Conservation (phyloP, 371 early-diverging fungal genomes). For the Globomyces sp. region DNA sequence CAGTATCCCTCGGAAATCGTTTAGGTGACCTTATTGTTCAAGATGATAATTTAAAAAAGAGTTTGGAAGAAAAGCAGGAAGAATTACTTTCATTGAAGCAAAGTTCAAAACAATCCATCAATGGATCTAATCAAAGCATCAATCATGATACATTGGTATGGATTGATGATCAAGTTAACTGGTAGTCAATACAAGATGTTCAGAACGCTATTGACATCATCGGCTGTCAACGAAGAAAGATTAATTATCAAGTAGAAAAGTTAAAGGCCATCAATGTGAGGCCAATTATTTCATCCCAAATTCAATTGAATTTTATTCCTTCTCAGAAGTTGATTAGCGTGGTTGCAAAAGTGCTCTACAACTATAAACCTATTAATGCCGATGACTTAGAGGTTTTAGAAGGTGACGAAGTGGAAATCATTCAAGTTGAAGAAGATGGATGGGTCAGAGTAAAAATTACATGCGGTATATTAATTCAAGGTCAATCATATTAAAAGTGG, state of each 20-base stretch:
- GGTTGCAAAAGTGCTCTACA: conserved; percentile 67
- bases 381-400: conserved; percentile 77
- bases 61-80: conserved; percentile 31
- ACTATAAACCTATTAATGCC: conserved; percentile 71
- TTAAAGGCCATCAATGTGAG: conserved; percentile 23
- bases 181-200: conserved; percentile 25
- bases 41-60: conserved; percentile 21
- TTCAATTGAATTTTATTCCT: neutral
- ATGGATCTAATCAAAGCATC: too few species aligned
- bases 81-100: conserved; percentile 33
- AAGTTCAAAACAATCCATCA: conserved; percentile 17
- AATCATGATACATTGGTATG: conserved; percentile 19
- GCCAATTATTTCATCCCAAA: neutral
- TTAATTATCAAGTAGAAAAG: conserved; percentile 27
- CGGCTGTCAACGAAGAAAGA: conserved; percentile 22
- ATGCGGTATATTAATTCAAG: neutral
- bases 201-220: conserved; percentile 38
- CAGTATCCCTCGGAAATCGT: conserved; percentile 37
- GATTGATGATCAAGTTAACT: neutral
- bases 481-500: conserved; percentile 29
- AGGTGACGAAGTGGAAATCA: conserved; percentile 64
- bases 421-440: conserved; percentile 77
- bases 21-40: conserved; percentile 28
- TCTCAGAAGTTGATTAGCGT: neutral
- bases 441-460: conserved; percentile 66